Evolutionary conservation across 306 rosid genomes (phyloP).

Genomic region (Begonia peltatifolia): DNA sequence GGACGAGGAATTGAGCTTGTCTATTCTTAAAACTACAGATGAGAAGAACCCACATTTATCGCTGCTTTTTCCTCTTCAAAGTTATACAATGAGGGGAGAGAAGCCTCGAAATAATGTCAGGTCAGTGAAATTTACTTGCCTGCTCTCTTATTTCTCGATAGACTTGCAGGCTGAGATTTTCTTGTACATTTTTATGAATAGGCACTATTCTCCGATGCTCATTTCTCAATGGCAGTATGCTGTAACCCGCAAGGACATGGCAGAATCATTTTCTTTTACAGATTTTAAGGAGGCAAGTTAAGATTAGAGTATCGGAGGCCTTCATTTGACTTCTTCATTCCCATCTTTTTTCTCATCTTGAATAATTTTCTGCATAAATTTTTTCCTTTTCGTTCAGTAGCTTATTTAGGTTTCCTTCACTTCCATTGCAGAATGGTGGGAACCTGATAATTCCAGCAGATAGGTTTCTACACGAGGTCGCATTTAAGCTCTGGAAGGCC

Average conservation of each 20-base stretch:
- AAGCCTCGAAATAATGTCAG: conserved; percentile 51
- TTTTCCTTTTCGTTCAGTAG: background rate
- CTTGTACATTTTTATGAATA: conserved; percentile 22
- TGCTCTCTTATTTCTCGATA: conserved; percentile 2
- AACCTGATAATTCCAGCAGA: conserved; percentile 84
- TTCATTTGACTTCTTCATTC: background rate
- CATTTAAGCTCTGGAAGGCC: conserved; percentile 96
- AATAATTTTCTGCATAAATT: too few relatives aligned
- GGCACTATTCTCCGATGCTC: conserved; percentile 76
- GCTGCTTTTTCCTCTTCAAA: conserved; percentile 54
- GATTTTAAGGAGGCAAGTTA: conserved; percentile 69
- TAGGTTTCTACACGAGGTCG: conserved; percentile 83
- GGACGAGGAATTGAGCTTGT: conserved; percentile 28
- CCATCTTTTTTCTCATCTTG: background rate
- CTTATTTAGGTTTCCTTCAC: conserved; percentile 1
- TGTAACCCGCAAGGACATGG: conserved; percentile 81
- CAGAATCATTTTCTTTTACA: conserved; percentile 41
- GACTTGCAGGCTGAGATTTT: conserved; percentile 10
- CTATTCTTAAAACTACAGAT: conserved; percentile 23
- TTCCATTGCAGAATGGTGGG: conserved; percentile 47
- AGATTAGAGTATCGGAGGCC: background rate
- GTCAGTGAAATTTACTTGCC: conserved; percentile 21
- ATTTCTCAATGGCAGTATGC: conserved; percentile 77
- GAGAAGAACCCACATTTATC: conserved; percentile 35
- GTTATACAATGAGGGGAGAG: conserved; percentile 78